A percentile compares a stretch with the other conserved stretches of the same genome.
phyloP scores from a whole-genome alignment of 257 asterid species.

The Nicotiana tabacum region DNA sequence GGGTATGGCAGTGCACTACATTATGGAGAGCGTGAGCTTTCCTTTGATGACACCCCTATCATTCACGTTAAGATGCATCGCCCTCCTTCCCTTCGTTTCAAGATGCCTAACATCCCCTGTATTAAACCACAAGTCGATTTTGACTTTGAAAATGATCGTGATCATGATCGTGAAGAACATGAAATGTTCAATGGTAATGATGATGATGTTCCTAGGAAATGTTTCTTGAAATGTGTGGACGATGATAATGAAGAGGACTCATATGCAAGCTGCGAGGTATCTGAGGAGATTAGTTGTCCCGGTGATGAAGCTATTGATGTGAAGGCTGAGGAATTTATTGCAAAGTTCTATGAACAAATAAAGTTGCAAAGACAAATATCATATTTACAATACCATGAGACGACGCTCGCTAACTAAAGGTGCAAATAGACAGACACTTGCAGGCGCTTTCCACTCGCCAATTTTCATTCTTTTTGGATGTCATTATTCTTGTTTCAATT shows the following conservation, averaged over 20 bases:
- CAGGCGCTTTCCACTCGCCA: neutral
- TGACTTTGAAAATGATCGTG: conserved; percentile 26
- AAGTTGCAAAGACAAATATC: conserved; percentile 60
- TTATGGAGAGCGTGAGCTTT: conserved; percentile 63
- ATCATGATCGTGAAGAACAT: neutral
- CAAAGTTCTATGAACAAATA: conserved; percentile 61
- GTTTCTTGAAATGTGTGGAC: conserved; percentile 9
- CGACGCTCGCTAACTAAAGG: conserved; percentile 15
- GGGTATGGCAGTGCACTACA: conserved; percentile 20
- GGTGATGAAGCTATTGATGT: conserved; percentile 54
- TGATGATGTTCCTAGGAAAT: neutral
- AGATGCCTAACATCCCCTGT: conserved; percentile 70
- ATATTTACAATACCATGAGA: conserved; percentile 22
- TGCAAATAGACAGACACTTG: conserved; percentile 3
- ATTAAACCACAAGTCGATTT: conserved; percentile 55
- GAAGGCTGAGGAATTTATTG: conserved; percentile 77
- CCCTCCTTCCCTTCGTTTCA: conserved; percentile 67
- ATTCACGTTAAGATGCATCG: conserved; percentile 61
- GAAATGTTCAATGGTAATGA: neutral
- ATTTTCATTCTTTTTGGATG: neutral
- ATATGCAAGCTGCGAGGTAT: neutral
- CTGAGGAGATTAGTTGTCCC: neutral
- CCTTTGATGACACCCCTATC: conserved; percentile 62
- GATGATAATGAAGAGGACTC: neutral
- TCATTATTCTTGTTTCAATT: neutral